phyloP scores from a whole-genome alignment of 2,329 filamentous ascomycete genomes.

The Magnaporthiopsis incrustans region DNA sequence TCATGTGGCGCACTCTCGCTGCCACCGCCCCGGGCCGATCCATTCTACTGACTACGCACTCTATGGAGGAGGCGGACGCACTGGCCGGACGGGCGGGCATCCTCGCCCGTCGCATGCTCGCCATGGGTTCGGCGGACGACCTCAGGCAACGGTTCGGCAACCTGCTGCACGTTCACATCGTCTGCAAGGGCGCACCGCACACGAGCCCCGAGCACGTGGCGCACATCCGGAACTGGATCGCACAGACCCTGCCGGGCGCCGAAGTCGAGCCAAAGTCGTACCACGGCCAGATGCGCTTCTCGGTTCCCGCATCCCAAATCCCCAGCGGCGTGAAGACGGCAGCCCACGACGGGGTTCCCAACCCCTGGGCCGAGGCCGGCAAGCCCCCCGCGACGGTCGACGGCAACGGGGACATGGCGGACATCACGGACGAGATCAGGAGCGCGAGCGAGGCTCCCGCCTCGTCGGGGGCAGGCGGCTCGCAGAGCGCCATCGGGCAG shows the following conservation, averaged over 20 bases:
- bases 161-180: constrained; percentile 72
- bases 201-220: constrained; percentile 63
- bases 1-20: constrained; percentile 85
- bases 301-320: constrained; percentile 49
- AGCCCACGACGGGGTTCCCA: background rate
- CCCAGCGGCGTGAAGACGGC: constrained; percentile 1
- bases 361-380: constrained; percentile 2
- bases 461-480: background rate
- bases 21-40: constrained; percentile 69
- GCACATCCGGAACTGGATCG: constrained; percentile 58
- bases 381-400: no score
- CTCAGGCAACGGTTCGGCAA: constrained; percentile 71
- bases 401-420: background rate
- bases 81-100: constrained; percentile 79
- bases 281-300: constrained; percentile 84
- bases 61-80: constrained; percentile 92
- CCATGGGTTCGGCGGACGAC: constrained; percentile 66
- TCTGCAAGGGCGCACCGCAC: constrained; percentile 66
- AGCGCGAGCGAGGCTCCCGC: background rate
- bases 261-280: constrained; percentile 65
- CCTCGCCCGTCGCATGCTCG: constrained; percentile 78
- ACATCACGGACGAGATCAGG: constrained; percentile 2
- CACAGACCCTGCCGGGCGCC: constrained; percentile 51
- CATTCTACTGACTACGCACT: constrained; percentile 83
- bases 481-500: constrained; percentile 50